These are phyloP conservation scores for Lathyrus aphaca DNA, from an alignment of 306 rosid genomes.

Conservation along the genomic window DNA sequence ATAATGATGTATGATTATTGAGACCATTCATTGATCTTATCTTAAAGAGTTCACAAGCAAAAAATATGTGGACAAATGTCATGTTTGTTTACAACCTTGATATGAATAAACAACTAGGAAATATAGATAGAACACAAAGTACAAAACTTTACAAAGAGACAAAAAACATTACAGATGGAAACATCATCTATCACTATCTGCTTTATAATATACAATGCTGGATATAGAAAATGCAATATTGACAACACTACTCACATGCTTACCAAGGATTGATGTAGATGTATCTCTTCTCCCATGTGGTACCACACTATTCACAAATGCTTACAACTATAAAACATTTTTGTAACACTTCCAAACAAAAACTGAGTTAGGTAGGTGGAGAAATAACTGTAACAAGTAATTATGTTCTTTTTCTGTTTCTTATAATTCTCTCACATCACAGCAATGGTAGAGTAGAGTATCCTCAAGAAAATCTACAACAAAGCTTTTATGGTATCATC, in stretches of 20 bases:
- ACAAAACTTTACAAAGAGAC: slow-evolving; percentile 38
- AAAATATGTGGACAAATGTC: slow-evolving; percentile 28
- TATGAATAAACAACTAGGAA: slow-evolving; percentile 25
- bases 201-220: slow-evolving; percentile 35
- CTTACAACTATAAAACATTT: slow-evolving; percentile 17
- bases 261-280: slow-evolving; percentile 34
- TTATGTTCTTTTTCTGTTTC: slow-evolving; percentile 35
- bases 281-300: slow-evolving; percentile 58
- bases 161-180: slow-evolving; percentile 55
- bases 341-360: slow-evolving; percentile 26
- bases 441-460: slow-evolving; percentile 35
- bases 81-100: slow-evolving; percentile 25
- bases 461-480: slow-evolving; percentile 42
- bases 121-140: slow-evolving; percentile 30
- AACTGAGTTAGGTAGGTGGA: slow-evolving; percentile 33
- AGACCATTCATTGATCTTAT: slow-evolving; percentile 34
- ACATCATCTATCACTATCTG: slow-evolving; percentile 70
- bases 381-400: slow-evolving; percentile 45
- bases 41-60: slow-evolving; percentile 17
- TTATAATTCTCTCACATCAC: slow-evolving; percentile 35
- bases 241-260: slow-evolving; percentile 63
- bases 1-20: neutral
- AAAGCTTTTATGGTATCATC: slow-evolving; percentile 49
- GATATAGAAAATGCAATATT: slow-evolving; percentile 39
- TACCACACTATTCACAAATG: slow-evolving; percentile 36